These are phyloP conservation scores for Ceratocystis variospora DNA, from an alignment of 2,329 filamentous ascomycete species.

Conservation along the genomic window DNA sequence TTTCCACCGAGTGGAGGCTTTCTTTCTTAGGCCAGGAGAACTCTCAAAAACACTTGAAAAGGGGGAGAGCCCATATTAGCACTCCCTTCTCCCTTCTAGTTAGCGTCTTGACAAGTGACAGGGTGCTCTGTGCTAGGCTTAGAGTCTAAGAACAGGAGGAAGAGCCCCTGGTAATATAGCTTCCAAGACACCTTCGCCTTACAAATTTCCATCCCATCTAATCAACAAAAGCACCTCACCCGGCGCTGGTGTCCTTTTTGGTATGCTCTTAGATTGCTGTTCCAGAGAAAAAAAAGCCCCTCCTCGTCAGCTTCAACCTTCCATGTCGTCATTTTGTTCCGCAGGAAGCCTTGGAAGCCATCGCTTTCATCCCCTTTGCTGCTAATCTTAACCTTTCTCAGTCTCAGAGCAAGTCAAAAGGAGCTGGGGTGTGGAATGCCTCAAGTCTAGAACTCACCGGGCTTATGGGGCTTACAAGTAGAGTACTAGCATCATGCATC, in stretches of 20 bases:
- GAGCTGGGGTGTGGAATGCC: not conserved
- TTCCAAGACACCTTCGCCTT: not conserved
- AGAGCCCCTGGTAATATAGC: not conserved
- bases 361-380: not conserved
- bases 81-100: not conserved
- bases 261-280: not conserved
- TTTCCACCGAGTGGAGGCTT: not conserved
- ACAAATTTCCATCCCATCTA: not conserved
- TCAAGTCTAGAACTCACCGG: not conserved
- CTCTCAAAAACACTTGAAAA: not conserved
- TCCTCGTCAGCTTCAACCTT: not conserved
- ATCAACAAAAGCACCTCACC: not conserved
- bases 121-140: not conserved
- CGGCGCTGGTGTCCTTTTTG: not conserved
- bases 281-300: not conserved
- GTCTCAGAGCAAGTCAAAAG: not conserved
- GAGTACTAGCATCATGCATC: not conserved
- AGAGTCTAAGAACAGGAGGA: not conserved
- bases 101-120: conserved; percentile 3
- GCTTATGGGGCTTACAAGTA: not conserved
- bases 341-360: not conserved
- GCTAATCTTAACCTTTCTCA: not conserved
- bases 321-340: not conserved
- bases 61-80: not conserved
- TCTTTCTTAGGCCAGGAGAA: not conserved